phyloP scores from a whole-genome alignment of 805 yeast genomes.

The Candida koratica region DNA sequence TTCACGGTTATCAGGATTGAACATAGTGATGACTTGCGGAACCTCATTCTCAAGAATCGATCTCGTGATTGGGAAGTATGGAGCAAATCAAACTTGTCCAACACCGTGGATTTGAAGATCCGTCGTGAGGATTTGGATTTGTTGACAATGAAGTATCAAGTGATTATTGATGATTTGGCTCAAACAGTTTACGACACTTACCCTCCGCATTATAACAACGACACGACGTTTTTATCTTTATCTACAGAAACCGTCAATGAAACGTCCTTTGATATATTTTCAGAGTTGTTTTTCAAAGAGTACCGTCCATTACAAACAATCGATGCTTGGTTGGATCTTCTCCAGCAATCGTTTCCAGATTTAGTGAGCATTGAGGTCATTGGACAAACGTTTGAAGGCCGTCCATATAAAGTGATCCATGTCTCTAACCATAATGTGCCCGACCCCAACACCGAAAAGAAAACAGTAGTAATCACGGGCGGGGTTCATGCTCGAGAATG shows the following conservation, averaged over 20 bases:
- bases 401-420: slow-evolving; percentile 65
- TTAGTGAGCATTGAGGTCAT: slow-evolving; percentile 59
- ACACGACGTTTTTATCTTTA: slow-evolving; percentile 9
- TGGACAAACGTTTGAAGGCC: slow-evolving; percentile 74
- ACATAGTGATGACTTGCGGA: slow-evolving; percentile 20
- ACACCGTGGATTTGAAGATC: slow-evolving; percentile 18
- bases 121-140: slow-evolving; percentile 5
- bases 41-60: slow-evolving; percentile 16
- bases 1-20: slow-evolving; percentile 45
- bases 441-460: slow-evolving; percentile 35
- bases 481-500: slow-evolving; percentile 92
- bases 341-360: slow-evolving; percentile 60
- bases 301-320: slow-evolving; percentile 67
- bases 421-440: slow-evolving; percentile 47
- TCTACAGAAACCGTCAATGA: slow-evolving; percentile 17
- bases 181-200: slow-evolving; percentile 54
- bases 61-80: slow-evolving; percentile 10
- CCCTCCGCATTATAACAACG: slow-evolving; percentile 27
- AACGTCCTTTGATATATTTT: slow-evolving; percentile 16
- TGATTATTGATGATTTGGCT: slow-evolving; percentile 55
- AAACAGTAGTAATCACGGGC: slow-evolving; percentile 72
- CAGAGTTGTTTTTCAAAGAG: slow-evolving; percentile 63
- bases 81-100: slow-evolving; percentile 10
- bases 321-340: slow-evolving; percentile 64
- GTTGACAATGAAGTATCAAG: slow-evolving; percentile 20